These are phyloP conservation scores for Tetrahymena borealis DNA, from an alignment of 73 alveolate species.

Conservation along the genomic window DNA sequence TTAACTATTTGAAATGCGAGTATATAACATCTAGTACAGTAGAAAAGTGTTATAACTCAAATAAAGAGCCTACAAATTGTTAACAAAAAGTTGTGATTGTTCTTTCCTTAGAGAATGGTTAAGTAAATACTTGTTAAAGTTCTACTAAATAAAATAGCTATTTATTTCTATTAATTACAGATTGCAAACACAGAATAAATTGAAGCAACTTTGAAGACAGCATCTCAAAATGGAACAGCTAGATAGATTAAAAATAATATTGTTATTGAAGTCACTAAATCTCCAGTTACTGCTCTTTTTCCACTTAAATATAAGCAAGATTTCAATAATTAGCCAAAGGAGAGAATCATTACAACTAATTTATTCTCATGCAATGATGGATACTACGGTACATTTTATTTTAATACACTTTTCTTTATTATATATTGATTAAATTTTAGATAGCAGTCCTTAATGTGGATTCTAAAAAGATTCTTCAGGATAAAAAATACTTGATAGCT, in stretches of 20 bases:
- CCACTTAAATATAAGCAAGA: constrained; percentile 54
- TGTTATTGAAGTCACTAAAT: constrained; percentile 45
- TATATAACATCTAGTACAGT: constrained; percentile 11
- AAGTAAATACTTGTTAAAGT: not conserved
- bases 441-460: constrained; percentile 53
- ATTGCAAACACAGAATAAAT: constrained; percentile 42
- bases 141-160: not conserved
- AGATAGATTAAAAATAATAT: constrained; percentile 44
- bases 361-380: constrained; percentile 53
- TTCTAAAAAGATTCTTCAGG: constrained; percentile 29
- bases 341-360: constrained; percentile 26
- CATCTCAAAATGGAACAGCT: constrained; percentile 17
- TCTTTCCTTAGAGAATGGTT: constrained; percentile 54
- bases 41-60: not conserved
- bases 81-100: constrained; percentile 34
- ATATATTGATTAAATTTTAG: not conserved
- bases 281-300: constrained; percentile 55
- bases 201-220: constrained; percentile 39
- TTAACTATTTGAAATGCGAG: not conserved
- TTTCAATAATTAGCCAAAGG: constrained; percentile 56
- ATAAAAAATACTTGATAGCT: constrained; percentile 42
- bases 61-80: constrained; percentile 6
- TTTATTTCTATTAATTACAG: too few relatives aligned
- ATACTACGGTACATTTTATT: not conserved
- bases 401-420: not conserved